Evolutionary conservation across 2,329 filamentous ascomycete genomes (phyloP).

Genomic region (Penicillium verrucosum): DNA sequence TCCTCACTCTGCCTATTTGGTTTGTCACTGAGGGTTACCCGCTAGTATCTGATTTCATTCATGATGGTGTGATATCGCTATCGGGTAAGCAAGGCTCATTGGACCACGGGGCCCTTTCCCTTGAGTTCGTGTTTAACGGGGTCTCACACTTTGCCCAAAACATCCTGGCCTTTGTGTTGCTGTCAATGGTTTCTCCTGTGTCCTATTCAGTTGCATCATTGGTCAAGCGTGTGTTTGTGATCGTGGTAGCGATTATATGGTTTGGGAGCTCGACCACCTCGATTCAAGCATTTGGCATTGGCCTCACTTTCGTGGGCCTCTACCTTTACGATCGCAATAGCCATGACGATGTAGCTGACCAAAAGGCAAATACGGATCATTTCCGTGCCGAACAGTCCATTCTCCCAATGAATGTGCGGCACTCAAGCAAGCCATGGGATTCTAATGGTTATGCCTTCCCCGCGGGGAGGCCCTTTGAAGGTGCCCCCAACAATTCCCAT

Average conservation of each 20-base stretch:
- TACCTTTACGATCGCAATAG: conserved; percentile 95
- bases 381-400: conserved; percentile 62
- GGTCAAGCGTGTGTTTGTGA: conserved; percentile 97
- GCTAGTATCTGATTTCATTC: conserved; percentile 72
- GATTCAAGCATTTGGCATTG: conserved; percentile 80
- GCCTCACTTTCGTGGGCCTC: conserved; percentile 82
- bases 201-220: conserved; percentile 95
- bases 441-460: conserved; percentile 39
- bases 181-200: conserved; percentile 92
- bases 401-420: conserved; percentile 59
- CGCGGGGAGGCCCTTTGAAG: conserved; percentile 20
- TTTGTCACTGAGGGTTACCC: conserved; percentile 82
- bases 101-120: conserved; percentile 57
- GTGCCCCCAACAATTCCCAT: conserved; percentile 18
- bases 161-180: conserved; percentile 85
- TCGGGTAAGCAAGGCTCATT: conserved; percentile 72
- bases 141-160: conserved; percentile 96
- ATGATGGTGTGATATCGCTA: conserved; percentile 74
- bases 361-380: conserved; percentile 63
- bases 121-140: conserved; percentile 97
- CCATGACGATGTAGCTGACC: conserved; percentile 82
- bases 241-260: conserved; percentile 92
- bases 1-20: conserved; percentile 88
- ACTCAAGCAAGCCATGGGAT: conserved; percentile 37
- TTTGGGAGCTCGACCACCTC: conserved; percentile 85